A percentile compares a stretch with the other conserved stretches of the same genome.
Evolutionary conservation across 164 flowering plant species (phyloP).

Genomic region (Litsea cubeba): DNA sequence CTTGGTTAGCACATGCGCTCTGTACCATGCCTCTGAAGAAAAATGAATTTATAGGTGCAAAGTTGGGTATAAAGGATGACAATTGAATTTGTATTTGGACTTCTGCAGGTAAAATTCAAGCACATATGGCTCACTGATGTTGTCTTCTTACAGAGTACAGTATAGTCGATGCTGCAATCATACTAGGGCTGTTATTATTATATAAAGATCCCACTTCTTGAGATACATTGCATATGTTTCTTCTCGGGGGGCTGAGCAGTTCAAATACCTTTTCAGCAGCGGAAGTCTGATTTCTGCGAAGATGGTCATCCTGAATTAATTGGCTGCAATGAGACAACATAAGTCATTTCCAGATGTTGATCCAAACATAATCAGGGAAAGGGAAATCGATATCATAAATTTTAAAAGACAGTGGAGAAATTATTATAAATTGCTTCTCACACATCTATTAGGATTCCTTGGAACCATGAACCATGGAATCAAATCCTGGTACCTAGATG

Average conservation of each 20-base stretch:
- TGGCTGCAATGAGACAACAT: conserved; percentile 38
- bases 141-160: conserved; percentile 26
- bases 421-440: background rate
- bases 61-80: background rate
- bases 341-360: too few relatives aligned
- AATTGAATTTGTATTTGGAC: background rate
- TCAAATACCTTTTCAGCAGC: conserved; percentile 54
- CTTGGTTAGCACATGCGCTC: background rate
- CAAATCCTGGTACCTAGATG: background rate
- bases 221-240: background rate
- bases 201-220: conserved; percentile 10
- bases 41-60: background rate
- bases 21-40: background rate
- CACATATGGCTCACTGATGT: background rate
- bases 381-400: background rate
- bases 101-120: background rate
- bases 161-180: conserved; percentile 62
- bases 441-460: too few relatives aligned
- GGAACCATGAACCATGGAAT: too few relatives aligned
- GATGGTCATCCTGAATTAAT: conserved; percentile 35
- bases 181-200: conserved; percentile 40
- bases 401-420: background rate
- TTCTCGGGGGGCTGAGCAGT: conserved; percentile 28
- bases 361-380: background rate
- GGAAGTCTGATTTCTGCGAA: conserved; percentile 43